Conservation (phyloP, 2,329 filamentous ascomycete genomes). For the Chrysosporium queenslandicum region DNA sequence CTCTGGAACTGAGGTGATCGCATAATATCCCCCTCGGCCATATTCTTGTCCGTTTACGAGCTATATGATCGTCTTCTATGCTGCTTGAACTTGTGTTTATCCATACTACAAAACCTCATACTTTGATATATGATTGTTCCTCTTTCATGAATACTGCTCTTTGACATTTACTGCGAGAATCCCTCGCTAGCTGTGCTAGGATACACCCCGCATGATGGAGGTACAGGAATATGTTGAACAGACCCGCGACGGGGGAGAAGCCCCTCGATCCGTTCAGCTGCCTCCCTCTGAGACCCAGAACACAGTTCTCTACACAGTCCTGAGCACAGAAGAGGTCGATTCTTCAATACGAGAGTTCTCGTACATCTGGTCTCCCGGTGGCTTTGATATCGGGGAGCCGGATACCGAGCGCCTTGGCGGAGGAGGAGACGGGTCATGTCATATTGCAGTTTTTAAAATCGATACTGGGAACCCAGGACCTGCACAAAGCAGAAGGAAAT, state of each 20-base stretch:
- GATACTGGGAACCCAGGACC: slow-evolving; percentile 4
- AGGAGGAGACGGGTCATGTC: slow-evolving; percentile 6
- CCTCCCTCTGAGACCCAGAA: neutral
- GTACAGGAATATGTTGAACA: neutral
- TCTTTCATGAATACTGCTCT: neutral
- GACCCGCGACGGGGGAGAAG: neutral
- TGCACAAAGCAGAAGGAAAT: neutral
- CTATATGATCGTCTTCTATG: neutral
- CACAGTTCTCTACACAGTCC: slow-evolving; percentile 8
- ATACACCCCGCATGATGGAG: neutral
- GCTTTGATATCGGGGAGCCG: slow-evolving; percentile 12
- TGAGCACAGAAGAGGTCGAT: slow-evolving; percentile 10
- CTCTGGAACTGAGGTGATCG: neutral
- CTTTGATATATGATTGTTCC: too few species aligned
- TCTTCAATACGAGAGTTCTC: slow-evolving; percentile 13
- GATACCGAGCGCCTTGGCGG: slow-evolving; percentile 3
- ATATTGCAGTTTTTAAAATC: slow-evolving; percentile 11
- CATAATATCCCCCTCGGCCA: neutral
- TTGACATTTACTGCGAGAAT: neutral
- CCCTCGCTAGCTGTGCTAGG: neutral
- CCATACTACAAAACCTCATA: neutral
- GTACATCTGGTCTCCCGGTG: slow-evolving; percentile 12
- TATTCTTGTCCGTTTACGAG: neutral
- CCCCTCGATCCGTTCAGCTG: neutral
- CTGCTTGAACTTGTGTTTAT: neutral